Evolutionary conservation across 1,284 basidiomycete species (phyloP), one percentile per base, ranked within the genome.

Genomic region (Fomitopsis palustris): DNA sequence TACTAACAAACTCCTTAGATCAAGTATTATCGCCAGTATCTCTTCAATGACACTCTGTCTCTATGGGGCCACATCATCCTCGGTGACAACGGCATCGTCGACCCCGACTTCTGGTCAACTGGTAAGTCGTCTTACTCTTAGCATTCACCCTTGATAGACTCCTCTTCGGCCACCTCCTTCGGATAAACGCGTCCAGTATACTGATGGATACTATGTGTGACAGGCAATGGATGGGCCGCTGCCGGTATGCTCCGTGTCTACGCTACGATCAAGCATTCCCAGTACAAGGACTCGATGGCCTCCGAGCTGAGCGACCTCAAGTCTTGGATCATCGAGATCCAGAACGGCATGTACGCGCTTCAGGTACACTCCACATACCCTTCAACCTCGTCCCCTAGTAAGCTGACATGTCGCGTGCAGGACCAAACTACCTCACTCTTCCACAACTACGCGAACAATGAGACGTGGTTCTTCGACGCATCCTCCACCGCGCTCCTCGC

Each of bases 211-310:
- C n/a, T n/a, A n/a, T n/a, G 23, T 12, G 14, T 23, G 7, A 6
- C 53, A 88, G 92, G 93, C 0, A 93, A 95, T 57, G 93, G 79
- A 0, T 95, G 93, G 93, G 93, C 87, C 0, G 86, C 90, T 0
- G 90, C 88, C 4, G 93, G 93, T 0, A 94, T 94, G 81, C 77
- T 91, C 4, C 85, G 92, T n/a, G 92, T 94, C 1, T 76, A 90
- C 1, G 87, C 83, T 0, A 92, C 90, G 4, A 87, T 94, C 58
- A 75, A 82, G 62, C 78, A 85, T 56, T 90, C 89, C 1, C 74
- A 79, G 51, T 90, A 78, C 60, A 75, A 80, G 1, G 70, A 73
- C 21, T 67, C 73, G 1, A 77, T 93, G 66, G 67, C 77, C 54
- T 69, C 65, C 23, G 77, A 93, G 70, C 82, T 85, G 61, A 74